These are phyloP conservation scores for Allium sativum DNA, from an alignment of 106 monocot species.

Conservation along the genomic window DNA sequence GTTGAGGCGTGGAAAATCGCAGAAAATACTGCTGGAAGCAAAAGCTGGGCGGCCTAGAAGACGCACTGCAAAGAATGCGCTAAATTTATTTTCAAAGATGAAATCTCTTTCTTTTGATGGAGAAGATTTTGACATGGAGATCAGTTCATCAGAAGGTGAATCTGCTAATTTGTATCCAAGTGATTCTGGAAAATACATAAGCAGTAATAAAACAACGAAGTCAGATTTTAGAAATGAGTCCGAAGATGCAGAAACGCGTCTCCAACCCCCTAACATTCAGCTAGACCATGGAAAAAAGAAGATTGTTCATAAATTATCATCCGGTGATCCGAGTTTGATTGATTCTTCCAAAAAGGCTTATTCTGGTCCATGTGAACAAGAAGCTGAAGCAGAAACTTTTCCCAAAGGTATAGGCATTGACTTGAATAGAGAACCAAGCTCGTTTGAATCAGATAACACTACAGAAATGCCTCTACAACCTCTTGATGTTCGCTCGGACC, in stretches of 20 bases:
- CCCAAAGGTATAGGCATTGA: no score
- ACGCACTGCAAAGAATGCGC: slow-evolving; percentile 90
- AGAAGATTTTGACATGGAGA: slow-evolving; percentile 55
- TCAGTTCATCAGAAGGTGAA: slow-evolving; percentile 53
- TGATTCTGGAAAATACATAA: slow-evolving; percentile 46
- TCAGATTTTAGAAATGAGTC: slow-evolving; percentile 21
- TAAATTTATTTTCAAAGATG: slow-evolving; percentile 71
- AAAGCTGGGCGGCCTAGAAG: slow-evolving; percentile 62
- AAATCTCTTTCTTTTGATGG: slow-evolving; percentile 54
- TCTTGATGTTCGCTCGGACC: no score
- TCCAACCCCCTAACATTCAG: slow-evolving; percentile 18
- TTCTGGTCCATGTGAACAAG: no score
- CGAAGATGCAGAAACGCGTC: slow-evolving; percentile 27
- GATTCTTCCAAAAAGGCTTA: no score
- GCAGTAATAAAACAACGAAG: slow-evolving; percentile 16
- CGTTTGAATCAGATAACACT: no score
- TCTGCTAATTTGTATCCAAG: slow-evolving; percentile 44
- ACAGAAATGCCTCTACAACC: no score
- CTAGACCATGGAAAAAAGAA: slow-evolving; percentile 21
- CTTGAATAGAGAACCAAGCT: no score
- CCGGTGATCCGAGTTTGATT: no score
- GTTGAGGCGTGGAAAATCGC: slow-evolving; percentile 33
- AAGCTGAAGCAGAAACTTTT: no score
- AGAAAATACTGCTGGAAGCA: slow-evolving; percentile 55
- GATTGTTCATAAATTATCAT: no score